Conservation (phyloP, 2,329 filamentous ascomycete genomes). For the Raffaelea albimanens region DNA sequence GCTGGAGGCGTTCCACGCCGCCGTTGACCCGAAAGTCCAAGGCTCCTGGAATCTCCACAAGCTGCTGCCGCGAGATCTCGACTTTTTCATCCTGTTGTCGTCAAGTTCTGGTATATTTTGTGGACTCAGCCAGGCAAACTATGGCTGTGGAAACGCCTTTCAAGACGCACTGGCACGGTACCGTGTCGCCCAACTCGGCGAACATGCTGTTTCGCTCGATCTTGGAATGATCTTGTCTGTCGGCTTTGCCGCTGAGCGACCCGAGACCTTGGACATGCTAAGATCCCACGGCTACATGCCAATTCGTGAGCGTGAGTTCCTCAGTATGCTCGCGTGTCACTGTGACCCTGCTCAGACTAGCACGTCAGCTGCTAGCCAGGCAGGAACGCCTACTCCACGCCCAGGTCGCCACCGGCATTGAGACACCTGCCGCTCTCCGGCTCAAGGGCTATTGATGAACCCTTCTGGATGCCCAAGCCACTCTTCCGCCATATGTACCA, state of each 20-base stretch:
- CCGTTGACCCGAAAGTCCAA: slow-evolving; percentile 18
- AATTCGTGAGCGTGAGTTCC: not conserved
- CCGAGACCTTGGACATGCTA: not conserved
- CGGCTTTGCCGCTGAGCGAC: not conserved
- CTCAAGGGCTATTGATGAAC: too few relatives aligned
- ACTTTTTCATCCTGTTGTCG: slow-evolving; percentile 41
- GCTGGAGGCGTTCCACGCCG: slow-evolving; percentile 4
- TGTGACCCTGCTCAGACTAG: too few relatives aligned
- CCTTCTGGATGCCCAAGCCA: too few relatives aligned
- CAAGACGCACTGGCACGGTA: slow-evolving; percentile 31
- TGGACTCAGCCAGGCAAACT: slow-evolving; percentile 47
- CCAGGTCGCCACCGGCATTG: too few relatives aligned
- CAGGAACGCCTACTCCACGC: too few relatives aligned
- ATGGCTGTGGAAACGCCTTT: slow-evolving; percentile 43
- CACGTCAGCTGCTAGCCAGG: too few relatives aligned
- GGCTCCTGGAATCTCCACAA: slow-evolving; percentile 21
- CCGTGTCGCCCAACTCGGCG: not conserved
- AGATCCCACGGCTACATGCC: not conserved
- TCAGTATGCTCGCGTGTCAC: not conserved
- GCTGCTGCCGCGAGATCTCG: slow-evolving; percentile 11
- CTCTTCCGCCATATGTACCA: not conserved
- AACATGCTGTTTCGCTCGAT: not conserved
- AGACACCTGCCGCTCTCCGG: too few relatives aligned
- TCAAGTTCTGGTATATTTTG: slow-evolving; percentile 44
- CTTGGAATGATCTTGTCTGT: not conserved